Evolutionary conservation across 2,329 filamentous ascomycete genomes (phyloP), one percentile per base, ranked within the genome.

Genomic region (Pseudocercospora pini-densiflorae): DNA sequence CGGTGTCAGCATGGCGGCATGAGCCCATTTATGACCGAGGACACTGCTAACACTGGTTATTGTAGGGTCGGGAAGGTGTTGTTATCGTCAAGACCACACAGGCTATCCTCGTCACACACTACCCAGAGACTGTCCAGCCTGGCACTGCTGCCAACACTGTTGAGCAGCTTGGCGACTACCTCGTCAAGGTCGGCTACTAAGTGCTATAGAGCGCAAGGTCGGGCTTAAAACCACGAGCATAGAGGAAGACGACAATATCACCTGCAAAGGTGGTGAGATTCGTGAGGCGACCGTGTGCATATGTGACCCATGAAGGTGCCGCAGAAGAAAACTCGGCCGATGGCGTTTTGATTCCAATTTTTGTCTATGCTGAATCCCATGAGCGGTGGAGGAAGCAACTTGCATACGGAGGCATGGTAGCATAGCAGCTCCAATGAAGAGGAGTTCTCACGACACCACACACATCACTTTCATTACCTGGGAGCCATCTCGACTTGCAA

Each of bases 71-170:
- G 79, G 88, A 90, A 78, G 95, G 95, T 72, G 82, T 97, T 76
- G 85, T 90, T 77, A 88, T 95, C 75, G 89, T 90, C 81, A 97
- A 96, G 86, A 96, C 94, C 76, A 90, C 86, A 77, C 90, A 96
- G 82, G 92, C 93, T 73, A 89, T 98, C 79, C 88, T 99, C 78
- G 83, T 99, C 79, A 91, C 89, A 73, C 93, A 97, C 85, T 93
- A 98, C 86, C 86, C 85, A 72, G 92, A 97, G 79, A 79, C 80
- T 69, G 83, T 89, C 73, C 85, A 91, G 79, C 92, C 91, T 61
- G 89, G 92, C 78, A 90, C 90, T 79, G 89, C 92, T 70, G 89
- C 89, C 75, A 87, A 87, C 78, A 92, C 91, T 59, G 91, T 97
- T 72, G 92, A 94, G 84, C 85, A 88, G 75, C 87, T 99, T 70